Evolutionary conservation across 257 asterid genomes (phyloP).

Genomic region (Mentha longifolia): DNA sequence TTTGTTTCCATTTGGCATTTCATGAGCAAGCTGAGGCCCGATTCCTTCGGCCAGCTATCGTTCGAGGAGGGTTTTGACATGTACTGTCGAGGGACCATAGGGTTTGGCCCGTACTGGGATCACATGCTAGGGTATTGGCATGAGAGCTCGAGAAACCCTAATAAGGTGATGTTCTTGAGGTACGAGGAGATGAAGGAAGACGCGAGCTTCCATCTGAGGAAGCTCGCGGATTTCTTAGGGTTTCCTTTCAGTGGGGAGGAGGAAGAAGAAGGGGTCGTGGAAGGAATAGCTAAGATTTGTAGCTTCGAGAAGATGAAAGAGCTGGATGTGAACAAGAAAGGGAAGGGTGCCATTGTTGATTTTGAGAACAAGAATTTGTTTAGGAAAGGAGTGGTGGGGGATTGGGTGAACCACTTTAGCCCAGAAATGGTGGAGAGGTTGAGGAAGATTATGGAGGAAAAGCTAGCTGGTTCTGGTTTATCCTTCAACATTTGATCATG

Average conservation of each 20-base stretch:
- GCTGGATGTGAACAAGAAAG: slow-evolving; percentile 49
- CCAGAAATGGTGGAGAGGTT: slow-evolving; percentile 44
- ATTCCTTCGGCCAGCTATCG: slow-evolving; percentile 18
- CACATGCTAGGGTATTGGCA: slow-evolving; percentile 62
- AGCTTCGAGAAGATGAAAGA: slow-evolving; percentile 54
- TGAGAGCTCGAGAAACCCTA: slow-evolving; percentile 38
- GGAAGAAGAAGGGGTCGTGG: slow-evolving; percentile 44
- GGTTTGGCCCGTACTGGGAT: slow-evolving; percentile 67
- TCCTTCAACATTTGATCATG: slow-evolving; percentile 29
- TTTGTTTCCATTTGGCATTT: slow-evolving; percentile 53
- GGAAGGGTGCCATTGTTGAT: slow-evolving; percentile 35
- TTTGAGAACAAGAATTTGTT: slow-evolving; percentile 42
- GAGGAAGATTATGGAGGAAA: slow-evolving; percentile 37
- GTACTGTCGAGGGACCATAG: slow-evolving; percentile 43
- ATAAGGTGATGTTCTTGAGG: slow-evolving; percentile 52
- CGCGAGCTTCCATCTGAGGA: slow-evolving; percentile 31
- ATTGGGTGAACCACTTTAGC: slow-evolving; percentile 53
- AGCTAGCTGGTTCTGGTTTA: slow-evolving; percentile 41
- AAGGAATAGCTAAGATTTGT: slow-evolving; percentile 41
- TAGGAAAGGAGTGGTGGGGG: slow-evolving; percentile 63
- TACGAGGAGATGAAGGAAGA: slow-evolving; percentile 59
- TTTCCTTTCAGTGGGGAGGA: slow-evolving; percentile 46
- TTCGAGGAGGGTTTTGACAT: slow-evolving; percentile 40
- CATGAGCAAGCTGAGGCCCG: slow-evolving; percentile 21
- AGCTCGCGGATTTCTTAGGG: slow-evolving; percentile 52